Base-by-base conservation (phyloP, 495 filamentous ascomycete species). In the Neurospora sp. region DNA sequence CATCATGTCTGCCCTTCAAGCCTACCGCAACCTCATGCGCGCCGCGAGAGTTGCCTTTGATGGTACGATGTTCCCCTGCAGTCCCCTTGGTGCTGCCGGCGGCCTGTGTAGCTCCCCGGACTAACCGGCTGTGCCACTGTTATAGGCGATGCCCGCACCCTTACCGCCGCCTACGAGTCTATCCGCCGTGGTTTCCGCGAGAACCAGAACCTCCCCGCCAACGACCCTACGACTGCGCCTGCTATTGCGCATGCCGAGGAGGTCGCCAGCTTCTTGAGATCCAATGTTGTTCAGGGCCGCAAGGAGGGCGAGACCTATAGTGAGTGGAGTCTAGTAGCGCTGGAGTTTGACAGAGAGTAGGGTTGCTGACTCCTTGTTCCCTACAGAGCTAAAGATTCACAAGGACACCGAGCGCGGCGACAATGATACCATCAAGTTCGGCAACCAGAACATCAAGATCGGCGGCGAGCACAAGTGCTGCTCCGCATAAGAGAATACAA, bases 391-490 rank as follows among this genome's bases (percentile, higher is more conserved):
- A 70, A 85, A 89, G 18, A 97, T 99, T 77, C 96, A 97, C 80
- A 88, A 96, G 69, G 85, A 94, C 72, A 99, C 92, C 62, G 96
- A 98, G 82, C 86, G 93, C 41, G 94, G 94, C 39, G 93, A 97
- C 84, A 99, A 99, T 77, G 92, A 96, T 72, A 92, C 90, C 8
- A 88, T 96, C 76, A 94, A 93, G 81, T 78, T 89, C 72, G 82
- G 77, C 31, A 81, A 81, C 70, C 76, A 85, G 76, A 85, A 72
- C 39, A 76, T 82, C 59, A 83, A 82, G 42, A 82, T 83, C 41
- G 84, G 84, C 74, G 85, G 82, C 14, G 54, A 66, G 54, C 82
- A 84, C 72, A 86, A 80, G 72, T 87, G 86, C 73, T 80, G 76
- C 75, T 76, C 78, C 23, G 78, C 76, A 41, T 84, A 75, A 80